Conservation (phyloP, 257 asterid species). For the Parsonsia alboflavescens region DNA sequence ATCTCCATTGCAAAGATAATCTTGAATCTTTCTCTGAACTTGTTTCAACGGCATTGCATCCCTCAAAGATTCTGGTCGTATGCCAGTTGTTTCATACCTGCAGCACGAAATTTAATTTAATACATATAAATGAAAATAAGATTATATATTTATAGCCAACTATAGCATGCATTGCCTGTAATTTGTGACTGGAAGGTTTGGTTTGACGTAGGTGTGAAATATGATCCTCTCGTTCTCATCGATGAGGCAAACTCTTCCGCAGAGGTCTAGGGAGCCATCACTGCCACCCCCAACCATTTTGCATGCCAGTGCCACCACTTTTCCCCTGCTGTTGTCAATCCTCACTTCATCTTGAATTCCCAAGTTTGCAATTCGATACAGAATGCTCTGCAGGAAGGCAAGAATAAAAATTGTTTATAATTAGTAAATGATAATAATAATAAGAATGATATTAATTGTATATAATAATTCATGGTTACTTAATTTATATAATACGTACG, state of each 20-base stretch:
- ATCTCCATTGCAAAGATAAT: constrained; percentile 81
- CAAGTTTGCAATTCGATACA: constrained; percentile 69
- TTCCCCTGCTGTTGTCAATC: constrained; percentile 56
- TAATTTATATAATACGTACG: constrained; percentile 32
- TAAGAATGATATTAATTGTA: background rate
- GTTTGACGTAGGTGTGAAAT: constrained; percentile 74
- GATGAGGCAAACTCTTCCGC: constrained; percentile 74
- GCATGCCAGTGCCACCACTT: constrained; percentile 76
- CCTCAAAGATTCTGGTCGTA: constrained; percentile 63
- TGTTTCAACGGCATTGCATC: constrained; percentile 73
- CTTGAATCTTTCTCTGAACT: constrained; percentile 75
- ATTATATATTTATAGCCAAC: too few relatives aligned
- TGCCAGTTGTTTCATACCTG: constrained; percentile 85
- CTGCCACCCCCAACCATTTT: constrained; percentile 96
- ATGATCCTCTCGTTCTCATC: constrained; percentile 68
- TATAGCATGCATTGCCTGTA: constrained; percentile 47
- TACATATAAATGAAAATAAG: too few relatives aligned
- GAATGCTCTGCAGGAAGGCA: constrained; percentile 34
- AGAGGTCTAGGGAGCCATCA: constrained; percentile 83
- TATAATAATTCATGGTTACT: background rate
- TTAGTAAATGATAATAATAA: background rate
- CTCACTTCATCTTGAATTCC: constrained; percentile 74
- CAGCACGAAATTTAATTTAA: background rate
- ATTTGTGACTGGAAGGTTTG: constrained; percentile 67
- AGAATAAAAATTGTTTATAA: too few relatives aligned